Base-by-base conservation (phyloP, 352 stramenopile species). In the Phytophthora fragariaefolia region DNA sequence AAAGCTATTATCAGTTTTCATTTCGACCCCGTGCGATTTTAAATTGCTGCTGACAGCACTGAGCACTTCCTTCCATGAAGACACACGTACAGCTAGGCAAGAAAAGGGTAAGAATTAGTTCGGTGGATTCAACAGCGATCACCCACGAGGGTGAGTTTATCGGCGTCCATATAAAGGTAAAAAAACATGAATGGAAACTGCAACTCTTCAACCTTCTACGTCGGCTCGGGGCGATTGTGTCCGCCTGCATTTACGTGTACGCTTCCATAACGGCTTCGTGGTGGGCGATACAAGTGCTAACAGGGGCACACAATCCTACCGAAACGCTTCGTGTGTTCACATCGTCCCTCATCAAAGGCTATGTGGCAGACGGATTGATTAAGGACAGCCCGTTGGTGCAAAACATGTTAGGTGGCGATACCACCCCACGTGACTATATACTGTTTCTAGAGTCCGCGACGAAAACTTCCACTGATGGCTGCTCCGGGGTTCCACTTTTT, bases 401-500 rank as follows among this genome's bases (percentile, higher is more conserved):
- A 3, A 5, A 60, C 1, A 38, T 48, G 0, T 50, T 87, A 0
- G 40, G 32, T 0, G 54, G 63, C 17, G 56, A 64, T 30, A 85
- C 76, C 0, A 51, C 56, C 0, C 76, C 76, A 0, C 63, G 63
- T 48, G 61, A 68, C 20, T 67, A 69, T 12, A 47, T 58, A 0
- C 13, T 85, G 20, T 87, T 73, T 34, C 69, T 87, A 13, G 46
- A 73, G 7, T 63, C 30, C 10, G 17, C 36, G 4, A 66, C 38
- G 8, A 61, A 51, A 0, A 64, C 67, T 4, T 73, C 58, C 23
- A 73, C 63, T 5, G 45, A 49, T 7, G 27, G 40, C 3, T 82
- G 76, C 27, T 54, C 24, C 1, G 23, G 12, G 6, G 5, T 76
- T 3, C 12, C 48, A 8, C 40, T 26, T 17, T 62, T 49, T 5